phyloP scores from a whole-genome alignment of 1,284 basidiomycete genomes.

The Polyporus tsugae region DNA sequence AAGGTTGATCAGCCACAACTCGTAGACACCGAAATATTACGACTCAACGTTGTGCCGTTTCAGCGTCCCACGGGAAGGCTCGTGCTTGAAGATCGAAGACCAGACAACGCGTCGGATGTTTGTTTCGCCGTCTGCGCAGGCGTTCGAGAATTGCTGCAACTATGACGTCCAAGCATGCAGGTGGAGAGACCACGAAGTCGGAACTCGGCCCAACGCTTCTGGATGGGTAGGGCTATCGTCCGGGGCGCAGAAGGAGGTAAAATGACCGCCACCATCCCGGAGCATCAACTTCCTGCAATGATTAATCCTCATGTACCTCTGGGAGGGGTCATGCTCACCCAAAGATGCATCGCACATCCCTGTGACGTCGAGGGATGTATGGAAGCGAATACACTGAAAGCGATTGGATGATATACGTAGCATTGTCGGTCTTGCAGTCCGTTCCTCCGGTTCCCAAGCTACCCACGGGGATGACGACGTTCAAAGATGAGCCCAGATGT shows the following conservation, averaged over 20 bases:
- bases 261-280: background rate
- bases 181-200: background rate
- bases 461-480: background rate
- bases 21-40: background rate
- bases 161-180: background rate
- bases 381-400: background rate
- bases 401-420: background rate
- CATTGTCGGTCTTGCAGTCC: background rate
- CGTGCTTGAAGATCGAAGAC: background rate
- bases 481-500: background rate
- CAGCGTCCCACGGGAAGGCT: background rate
- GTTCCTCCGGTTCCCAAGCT: background rate
- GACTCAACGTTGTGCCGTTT: background rate
- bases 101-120: background rate
- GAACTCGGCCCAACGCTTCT: background rate
- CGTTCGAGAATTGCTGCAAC: background rate
- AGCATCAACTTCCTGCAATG: background rate
- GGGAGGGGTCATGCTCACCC: background rate
- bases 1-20: background rate
- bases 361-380: constrained; percentile 2
- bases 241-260: background rate
- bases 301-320: background rate
- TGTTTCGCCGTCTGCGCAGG: background rate
- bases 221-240: background rate
- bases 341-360: background rate